Conservation (phyloP, 2,329 filamentous ascomycete genomes). For the Ilyonectria mors-panacis region DNA sequence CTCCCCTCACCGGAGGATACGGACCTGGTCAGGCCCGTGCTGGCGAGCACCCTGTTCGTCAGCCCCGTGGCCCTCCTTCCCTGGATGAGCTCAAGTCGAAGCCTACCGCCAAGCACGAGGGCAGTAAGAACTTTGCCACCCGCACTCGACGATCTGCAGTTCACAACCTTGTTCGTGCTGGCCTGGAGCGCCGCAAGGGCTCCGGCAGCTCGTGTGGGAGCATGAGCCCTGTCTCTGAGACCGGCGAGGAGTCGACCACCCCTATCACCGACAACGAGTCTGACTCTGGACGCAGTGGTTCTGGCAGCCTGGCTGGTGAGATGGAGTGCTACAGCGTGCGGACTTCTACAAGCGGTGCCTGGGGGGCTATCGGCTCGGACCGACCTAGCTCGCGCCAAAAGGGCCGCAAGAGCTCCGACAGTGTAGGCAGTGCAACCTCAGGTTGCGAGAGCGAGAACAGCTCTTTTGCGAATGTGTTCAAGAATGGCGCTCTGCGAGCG, state of each 20-base stretch:
- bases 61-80: conserved; percentile 91
- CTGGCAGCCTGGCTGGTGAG: conserved; percentile 85
- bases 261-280: conserved; percentile 82
- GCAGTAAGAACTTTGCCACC: conserved; percentile 96
- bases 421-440: conserved; percentile 71
- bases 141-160: conserved; percentile 94
- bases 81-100: conserved; percentile 92
- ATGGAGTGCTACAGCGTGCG: conserved; percentile 80
- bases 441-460: conserved; percentile 65
- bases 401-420: conserved; percentile 74
- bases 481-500: conserved; percentile 68
- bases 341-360: conserved; percentile 79
- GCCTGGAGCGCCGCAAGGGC: conserved; percentile 86
- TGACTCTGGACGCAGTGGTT: conserved; percentile 79
- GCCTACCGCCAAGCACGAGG: conserved; percentile 93
- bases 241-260: conserved; percentile 75
- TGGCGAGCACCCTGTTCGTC: conserved; percentile 93
- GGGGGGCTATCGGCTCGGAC: conserved; percentile 89
- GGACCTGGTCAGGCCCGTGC: conserved; percentile 93
- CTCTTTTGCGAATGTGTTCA: conserved; percentile 78
- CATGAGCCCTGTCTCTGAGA: conserved; percentile 92
- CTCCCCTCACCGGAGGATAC: conserved; percentile 87
- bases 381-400: conserved; percentile 81
- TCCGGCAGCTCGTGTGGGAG: conserved; percentile 81
- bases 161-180: conserved; percentile 91